Percentiles rank a stretch among this genome's conserved stretches.
phyloP scores from a whole-genome alignment of 345 rosid species.

The Populus deltoides region DNA sequence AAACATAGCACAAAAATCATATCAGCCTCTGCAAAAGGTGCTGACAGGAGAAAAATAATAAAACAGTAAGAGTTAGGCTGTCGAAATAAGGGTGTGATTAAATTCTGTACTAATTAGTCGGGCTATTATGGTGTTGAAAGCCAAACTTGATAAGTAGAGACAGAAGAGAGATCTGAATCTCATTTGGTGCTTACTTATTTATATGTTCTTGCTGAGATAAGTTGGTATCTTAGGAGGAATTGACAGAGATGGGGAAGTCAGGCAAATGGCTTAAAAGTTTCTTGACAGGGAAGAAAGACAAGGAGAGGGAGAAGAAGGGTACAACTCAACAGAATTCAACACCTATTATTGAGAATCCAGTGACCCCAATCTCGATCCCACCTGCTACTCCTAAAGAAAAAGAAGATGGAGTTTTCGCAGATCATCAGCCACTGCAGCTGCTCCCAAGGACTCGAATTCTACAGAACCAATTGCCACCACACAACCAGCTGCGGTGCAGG shows the following conservation, averaged over 20 bases:
- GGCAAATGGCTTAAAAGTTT: conserved; percentile 75
- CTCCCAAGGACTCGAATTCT: conserved; percentile 34
- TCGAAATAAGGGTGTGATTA: conserved; percentile 14
- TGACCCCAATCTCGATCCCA: conserved; percentile 38
- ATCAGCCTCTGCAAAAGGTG: conserved; percentile 9
- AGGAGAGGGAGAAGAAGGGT: conserved; percentile 28
- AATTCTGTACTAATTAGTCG: conserved; percentile 7
- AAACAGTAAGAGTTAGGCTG: conserved; percentile 32
- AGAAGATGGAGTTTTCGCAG: conserved; percentile 87
- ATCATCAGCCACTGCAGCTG: conserved; percentile 58
- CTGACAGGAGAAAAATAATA: conserved; percentile 12
- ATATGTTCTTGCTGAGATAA: conserved; percentile 24
- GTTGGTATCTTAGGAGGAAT: conserved; percentile 23
- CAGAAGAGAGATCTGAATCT: conserved; percentile 9
- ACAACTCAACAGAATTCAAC: conserved; percentile 21
- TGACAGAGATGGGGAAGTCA: conserved; percentile 67
- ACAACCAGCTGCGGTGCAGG: conserved; percentile 8
- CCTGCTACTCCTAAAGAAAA: conserved; percentile 71
- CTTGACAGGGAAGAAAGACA: conserved; percentile 71
- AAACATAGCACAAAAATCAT: not conserved
- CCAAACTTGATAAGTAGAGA: conserved; percentile 5
- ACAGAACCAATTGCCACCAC: conserved; percentile 23
- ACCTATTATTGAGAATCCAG: conserved; percentile 31
- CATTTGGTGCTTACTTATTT: conserved; percentile 18
- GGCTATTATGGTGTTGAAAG: conserved; percentile 12